These are phyloP conservation scores for Priceomyces medius DNA, from an alignment of 805 yeast species.

Conservation along the genomic window DNA sequence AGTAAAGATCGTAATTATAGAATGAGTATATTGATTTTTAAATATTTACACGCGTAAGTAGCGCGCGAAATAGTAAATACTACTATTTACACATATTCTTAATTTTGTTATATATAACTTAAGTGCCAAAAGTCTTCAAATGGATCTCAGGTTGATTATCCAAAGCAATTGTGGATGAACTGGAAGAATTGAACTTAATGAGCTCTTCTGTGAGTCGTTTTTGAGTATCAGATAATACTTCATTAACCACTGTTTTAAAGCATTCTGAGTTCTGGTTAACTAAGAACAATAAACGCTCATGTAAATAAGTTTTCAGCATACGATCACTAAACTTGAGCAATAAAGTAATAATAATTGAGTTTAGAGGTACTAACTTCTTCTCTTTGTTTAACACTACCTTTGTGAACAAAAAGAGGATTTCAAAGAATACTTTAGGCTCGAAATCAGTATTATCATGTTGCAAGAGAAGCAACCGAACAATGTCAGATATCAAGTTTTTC, in stretches of 20 bases:
- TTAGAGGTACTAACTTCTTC: slow-evolving; percentile 26
- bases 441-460: slow-evolving; percentile 19
- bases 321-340: slow-evolving; percentile 30
- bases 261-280: slow-evolving; percentile 42
- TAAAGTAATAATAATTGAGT: slow-evolving; percentile 35
- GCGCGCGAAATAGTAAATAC: background rate
- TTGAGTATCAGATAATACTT: slow-evolving; percentile 39
- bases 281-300: slow-evolving; percentile 47
- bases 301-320: slow-evolving; percentile 38
- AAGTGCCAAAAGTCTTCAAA: slow-evolving; percentile 26
- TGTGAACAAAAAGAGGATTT: slow-evolving; percentile 47
- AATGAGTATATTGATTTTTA: background rate
- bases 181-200: slow-evolving; percentile 26
- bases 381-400: slow-evolving; percentile 29
- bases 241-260: slow-evolving; percentile 50
- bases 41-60: slow-evolving; percentile 1
- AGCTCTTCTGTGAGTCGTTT: slow-evolving; percentile 41
- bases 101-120: background rate
- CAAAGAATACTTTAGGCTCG: slow-evolving; percentile 40
- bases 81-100: background rate
- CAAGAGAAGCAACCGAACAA: slow-evolving; percentile 32
- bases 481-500: slow-evolving; percentile 44
- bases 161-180: slow-evolving; percentile 1
- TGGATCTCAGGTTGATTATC: slow-evolving; percentile 14
- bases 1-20: too few species aligned